Conservation (phyloP, 208 protist genomes). For the Endotrypanum monterogeii region DNA sequence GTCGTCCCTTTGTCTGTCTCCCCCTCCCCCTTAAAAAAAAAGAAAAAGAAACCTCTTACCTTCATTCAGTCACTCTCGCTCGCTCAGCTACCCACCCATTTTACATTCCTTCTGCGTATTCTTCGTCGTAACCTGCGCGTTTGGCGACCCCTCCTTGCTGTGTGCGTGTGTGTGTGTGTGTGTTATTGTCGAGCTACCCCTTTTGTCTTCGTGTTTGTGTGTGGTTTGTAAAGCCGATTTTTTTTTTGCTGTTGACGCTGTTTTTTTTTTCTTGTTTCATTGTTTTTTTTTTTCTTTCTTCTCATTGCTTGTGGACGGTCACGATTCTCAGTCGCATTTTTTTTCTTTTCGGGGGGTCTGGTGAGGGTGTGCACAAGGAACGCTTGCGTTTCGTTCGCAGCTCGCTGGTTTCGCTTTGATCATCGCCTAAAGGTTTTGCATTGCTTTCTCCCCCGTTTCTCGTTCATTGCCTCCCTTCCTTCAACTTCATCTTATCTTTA, state of each 20-base stretch:
- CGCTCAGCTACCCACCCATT: constrained; percentile 6
- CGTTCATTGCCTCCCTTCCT: too few species aligned
- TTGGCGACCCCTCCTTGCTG: background rate
- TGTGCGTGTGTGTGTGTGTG: constrained; percentile 5
- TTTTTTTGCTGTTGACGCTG: background rate
- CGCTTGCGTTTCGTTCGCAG: too few species aligned
- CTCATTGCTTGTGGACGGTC: background rate
- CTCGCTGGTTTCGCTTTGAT: background rate
- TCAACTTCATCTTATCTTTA: too few species aligned
- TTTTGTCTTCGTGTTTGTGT: background rate
- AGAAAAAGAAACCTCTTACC: background rate
- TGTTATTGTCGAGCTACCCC: background rate
- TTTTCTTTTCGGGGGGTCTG: background rate
- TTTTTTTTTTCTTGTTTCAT: constrained; percentile 3
- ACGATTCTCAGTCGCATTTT: background rate
- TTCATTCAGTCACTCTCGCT: too few species aligned
- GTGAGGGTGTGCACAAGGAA: too few species aligned
- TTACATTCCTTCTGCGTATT: background rate
- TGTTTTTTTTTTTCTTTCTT: background rate
- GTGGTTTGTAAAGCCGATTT: background rate
- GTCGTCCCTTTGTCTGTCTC: background rate
- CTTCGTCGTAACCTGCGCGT: background rate
- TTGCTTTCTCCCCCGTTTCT: too few species aligned
- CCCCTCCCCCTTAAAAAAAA: background rate
- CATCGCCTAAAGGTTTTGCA: background rate